Base-by-base conservation (phyloP, 2,329 filamentous ascomycete genomes). In the Ascochyta koolunga region DNA sequence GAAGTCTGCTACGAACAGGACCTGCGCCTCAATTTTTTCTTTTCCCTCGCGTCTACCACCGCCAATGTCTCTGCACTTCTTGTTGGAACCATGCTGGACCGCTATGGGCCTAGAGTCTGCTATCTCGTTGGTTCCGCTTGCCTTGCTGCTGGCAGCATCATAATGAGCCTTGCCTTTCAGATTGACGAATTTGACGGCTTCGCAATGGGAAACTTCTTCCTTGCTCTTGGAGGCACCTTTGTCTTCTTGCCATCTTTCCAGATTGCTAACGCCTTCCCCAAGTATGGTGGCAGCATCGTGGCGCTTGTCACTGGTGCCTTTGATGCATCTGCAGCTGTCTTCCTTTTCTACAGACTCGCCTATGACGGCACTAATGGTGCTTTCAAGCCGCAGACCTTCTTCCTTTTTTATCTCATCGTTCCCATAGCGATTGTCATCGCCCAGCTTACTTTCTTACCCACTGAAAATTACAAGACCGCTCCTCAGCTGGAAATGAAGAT, bases 201-300 rank as follows among this genome's bases (percentile, higher is more conserved):
- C 66, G 83, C 91, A 18, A 78, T 85, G 5, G 90, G 89, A 15
- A 93, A 93, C 72, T 79, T 93, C 19, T 85, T 91, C 50, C 81
- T 95, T 7, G 89, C 90, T 0, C 80, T 93, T 1, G 91, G 90
- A 18, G 91, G 90, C 0, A 89, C 90, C 2, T 93, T 92, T 65
- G 84, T 90, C 45, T 95, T 91, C 74, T 90, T 95, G 52, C 87
- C 89, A 8, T 89, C 88, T 3, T 93, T 93, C 74, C 90, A 95
- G 70, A 83, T 95, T 33, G 91, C 89, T 33, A 95, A 95, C 72
- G 87, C 90, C 2, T 93, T 96, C 68, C 90, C 90, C 1, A 82
- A 82, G 43, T 83, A 88, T 67, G 89, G 89, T 1, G 90, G 90
- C 1, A 78, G 91, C n/a, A 91, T 96, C 59, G 79, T 96, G 8